Evolutionary conservation across 495 filamentous ascomycete genomes (phyloP), one percentile per base, ranked within the genome.

Genomic region (Penicillium soppii): DNA sequence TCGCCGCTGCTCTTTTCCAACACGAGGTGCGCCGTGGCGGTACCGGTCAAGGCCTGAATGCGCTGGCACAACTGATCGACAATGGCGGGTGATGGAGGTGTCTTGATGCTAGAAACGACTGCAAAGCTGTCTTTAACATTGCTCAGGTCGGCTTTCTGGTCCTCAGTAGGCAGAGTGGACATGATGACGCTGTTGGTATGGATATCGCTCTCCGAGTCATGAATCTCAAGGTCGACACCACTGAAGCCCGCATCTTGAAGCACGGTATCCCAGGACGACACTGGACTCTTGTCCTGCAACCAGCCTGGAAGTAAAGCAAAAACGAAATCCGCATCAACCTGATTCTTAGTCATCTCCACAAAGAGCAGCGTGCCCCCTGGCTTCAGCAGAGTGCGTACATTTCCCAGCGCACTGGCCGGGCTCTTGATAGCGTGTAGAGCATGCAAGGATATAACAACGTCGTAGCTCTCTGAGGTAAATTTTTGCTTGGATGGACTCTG

Each of bases 171-270:
- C n/a, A n/a, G n/a, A n/a, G n/a, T n/a, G n/a, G n/a, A n/a, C n/a
- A n/a, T n/a, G n/a, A n/a, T n/a, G n/a, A n/a, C n/a, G n/a, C n/a
- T n/a, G n/a, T n/a, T n/a, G n/a, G n/a, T n/a, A n/a, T n/a, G n/a
- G n/a, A n/a, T n/a, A n/a, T n/a, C n/a, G n/a, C n/a, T n/a, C n/a
- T n/a, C n/a, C n/a, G n/a, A n/a, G n/a, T n/a, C n/a, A n/a, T 38
- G 27, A 57, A 69, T n/a, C 67, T 50, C 13, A 40, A 40, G 38
- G 38, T 40, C 38, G 23, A 7, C 20, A 3, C 38, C 38, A 12
- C 38, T 40, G 19, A 40, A 40, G 5, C 38, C 38, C 0, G 38
- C 21, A 4, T 25, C 20, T 1, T 21, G 38, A 40, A 40, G 38
- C 20, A 40, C 3, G 19, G 2, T 23, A 7, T 40, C 38, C 38